Evolutionary conservation across 2,329 filamentous ascomycete genomes (phyloP), one percentile per base, ranked within the genome.

Genomic region (Colletotrichum limetticola): DNA sequence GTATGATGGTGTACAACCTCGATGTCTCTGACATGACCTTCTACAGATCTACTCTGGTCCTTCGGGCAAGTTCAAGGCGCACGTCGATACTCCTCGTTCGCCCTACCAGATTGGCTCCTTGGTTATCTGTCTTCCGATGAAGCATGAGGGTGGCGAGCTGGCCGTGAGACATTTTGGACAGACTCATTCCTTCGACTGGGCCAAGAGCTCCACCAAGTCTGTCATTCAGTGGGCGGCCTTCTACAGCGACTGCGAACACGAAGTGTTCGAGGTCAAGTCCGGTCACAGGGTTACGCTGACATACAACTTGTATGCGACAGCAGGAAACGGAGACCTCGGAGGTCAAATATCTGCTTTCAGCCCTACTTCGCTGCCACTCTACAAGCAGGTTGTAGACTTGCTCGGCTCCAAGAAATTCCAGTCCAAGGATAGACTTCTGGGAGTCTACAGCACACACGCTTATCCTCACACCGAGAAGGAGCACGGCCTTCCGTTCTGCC

Each of bases 241-340:
- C 79, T 87, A 87, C 72, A 80, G 83, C 66, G 86, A 89, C 76
- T 89, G 86, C 74, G 84, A 88, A 71, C 87, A 89, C 66, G 86
- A 89, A 74, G 84, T 89, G 1, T 75, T 85, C 0, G 82, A 86
- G 16, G 84, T 92, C 6, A 86, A 80, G 0, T 75, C 79, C 1
- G 89, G 89, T 0, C 83, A 91, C 69, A 86, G 88, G 0, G 74
- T 92, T 19, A 91, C 88, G 0, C 77, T 92, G 26, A 91, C 89
- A 0, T 91, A 92, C 79, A 91, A 91, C 70, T 80, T 92, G 1
- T 90, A 84, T 74, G 79, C 83, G 12, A 79, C 80, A 19, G 37
- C 37, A 42, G 37, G 16, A 42, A 42, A 42, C 37, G 37, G 37
- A 42, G 37, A 42, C 6, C 37, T 42, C 6, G 37, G 1, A 42